Evolutionary conservation across 2,329 filamentous ascomycete species (phyloP), one percentile per base, ranked within the genome.

Genomic region (Aspergillus alliaceus): DNA sequence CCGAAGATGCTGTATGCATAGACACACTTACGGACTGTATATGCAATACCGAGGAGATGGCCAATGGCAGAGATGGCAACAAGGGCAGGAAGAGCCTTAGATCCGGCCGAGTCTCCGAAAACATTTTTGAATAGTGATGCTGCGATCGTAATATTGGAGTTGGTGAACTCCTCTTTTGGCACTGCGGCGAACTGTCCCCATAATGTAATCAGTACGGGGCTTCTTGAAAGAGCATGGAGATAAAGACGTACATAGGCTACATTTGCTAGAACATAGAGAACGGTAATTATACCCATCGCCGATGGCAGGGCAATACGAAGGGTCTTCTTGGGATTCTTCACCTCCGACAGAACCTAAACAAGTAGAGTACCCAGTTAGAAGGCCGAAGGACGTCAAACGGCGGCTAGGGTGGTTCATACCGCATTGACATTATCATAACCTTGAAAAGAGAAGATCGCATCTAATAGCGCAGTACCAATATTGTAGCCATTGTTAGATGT

Each of bases 221-320:
- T 9, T 9, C 8, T 2, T 31, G 42, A n/a, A 7, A 9, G 14
- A n/a, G 15, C 14, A 4, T 11, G 25, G 2, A 5, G 29, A 9
- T 6, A 3, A 35, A 6, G 1, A 37, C 59, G n/a, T 48, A 65
- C 63, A 66, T 84, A 84, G 7, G 82, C 78, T 12, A 83, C 74
- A 61, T 83, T 84, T 63, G 79, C 76, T n/a, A 83, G 74, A 59
- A 84, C 75, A 62, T 84, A 85, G 0, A 80, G 69, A 7, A 81
- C 66, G 1, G 79, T 78, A 7, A 82, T 78, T 20, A 79, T 71
- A 6, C 72, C 69, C n/a, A 85, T 73, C 0, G 82, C 83, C 1
- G 80, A 64, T 1, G 82, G 81, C 0, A 81, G 79, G 0, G 82
- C 82, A 14, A 81, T 72, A 52, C 79, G 80, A 12, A 86, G 75